These are phyloP conservation scores for Trichoderma brevicompactum DNA, from an alignment of 2,329 filamentous ascomycete species.

Conservation along the genomic window DNA sequence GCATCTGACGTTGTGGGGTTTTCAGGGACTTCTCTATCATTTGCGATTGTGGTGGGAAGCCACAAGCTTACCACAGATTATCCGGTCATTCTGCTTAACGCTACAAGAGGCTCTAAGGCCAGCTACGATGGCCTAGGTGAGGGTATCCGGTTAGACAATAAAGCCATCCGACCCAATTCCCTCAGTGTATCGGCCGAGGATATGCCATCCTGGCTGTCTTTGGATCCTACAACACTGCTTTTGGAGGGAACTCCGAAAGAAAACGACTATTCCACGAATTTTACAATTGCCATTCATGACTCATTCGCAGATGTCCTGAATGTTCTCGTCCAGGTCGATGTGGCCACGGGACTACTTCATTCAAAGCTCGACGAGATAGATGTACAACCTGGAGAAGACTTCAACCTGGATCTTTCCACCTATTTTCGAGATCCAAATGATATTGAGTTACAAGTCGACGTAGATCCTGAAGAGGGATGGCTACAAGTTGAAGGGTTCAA, in stretches of 20 bases:
- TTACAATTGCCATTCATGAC: conserved; percentile 66
- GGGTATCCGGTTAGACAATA: conserved; percentile 62
- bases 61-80: conserved; percentile 70
- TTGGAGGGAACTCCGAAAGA: conserved; percentile 68
- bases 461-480: conserved; percentile 49
- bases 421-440: conserved; percentile 49
- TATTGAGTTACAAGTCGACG: conserved; percentile 44
- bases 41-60: conserved; percentile 72
- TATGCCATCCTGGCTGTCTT: conserved; percentile 70
- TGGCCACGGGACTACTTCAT: conserved; percentile 47
- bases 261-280: conserved; percentile 62
- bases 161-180: conserved; percentile 52
- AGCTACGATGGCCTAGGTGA: conserved; percentile 56
- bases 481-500: conserved; percentile 46
- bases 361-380: conserved; percentile 47
- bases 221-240: conserved; percentile 64
- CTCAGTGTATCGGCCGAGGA: conserved; percentile 57
- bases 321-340: conserved; percentile 52
- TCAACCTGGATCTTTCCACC: conserved; percentile 49
- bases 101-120: conserved; percentile 57
- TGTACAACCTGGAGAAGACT: conserved; percentile 46
- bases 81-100: conserved; percentile 60
- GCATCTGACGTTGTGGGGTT: conserved; percentile 83
- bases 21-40: conserved; percentile 65
- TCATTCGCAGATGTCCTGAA: conserved; percentile 62